Evolutionary conservation across 2,329 filamentous ascomycete genomes (phyloP), one percentile per base, ranked within the genome.

Genomic region (Fusarium sororula): DNA sequence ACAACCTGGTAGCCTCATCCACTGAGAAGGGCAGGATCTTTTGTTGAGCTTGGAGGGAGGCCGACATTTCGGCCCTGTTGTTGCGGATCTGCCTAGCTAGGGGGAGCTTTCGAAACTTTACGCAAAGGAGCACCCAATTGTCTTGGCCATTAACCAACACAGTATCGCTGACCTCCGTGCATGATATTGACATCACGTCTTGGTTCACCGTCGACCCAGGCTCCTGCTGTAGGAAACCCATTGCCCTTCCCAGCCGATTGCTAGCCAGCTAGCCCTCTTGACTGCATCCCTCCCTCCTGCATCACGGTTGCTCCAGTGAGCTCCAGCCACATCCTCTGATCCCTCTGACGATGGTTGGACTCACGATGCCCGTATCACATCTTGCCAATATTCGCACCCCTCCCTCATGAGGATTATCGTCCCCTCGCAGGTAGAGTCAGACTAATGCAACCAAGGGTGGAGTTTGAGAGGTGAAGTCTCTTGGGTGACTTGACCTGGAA

Each of bases 271-370:
- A 63, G 56, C 44, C 54, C 41, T 73, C 62, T 66, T 47, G 37
- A 63, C 54, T 70, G 65, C 72, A 68, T 54, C 65, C 57, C 62
- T 54, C 65, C 57, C 62, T 55, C 75, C 64, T 76, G 73, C 68
- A 58, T 50, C 55, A 57, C 48, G 59, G 67, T 78, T 73, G 74
- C 76, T 78, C 77, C 69, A 78, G 75, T 76, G 75, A 78, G 73
- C 74, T 78, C 53, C 66, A 78, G 77, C 77, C 77, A 79, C 77
- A 78, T 79, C 65, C 59, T 63, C 61, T 54, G 32, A 66, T 55
- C 57, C 45, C 65, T 70, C 67, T 55, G 61, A 68, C 65, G 59
- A 59, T 68, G 67, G 60, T 76, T 68, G 68, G 64, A 75, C 68
- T 75, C 63, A 69, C 69, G 63, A 74, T 77, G 63, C 64, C 65